Evolutionary conservation across 2,329 filamentous ascomycete species (phyloP).

Genomic region (Paracamarosporium sp.): DNA sequence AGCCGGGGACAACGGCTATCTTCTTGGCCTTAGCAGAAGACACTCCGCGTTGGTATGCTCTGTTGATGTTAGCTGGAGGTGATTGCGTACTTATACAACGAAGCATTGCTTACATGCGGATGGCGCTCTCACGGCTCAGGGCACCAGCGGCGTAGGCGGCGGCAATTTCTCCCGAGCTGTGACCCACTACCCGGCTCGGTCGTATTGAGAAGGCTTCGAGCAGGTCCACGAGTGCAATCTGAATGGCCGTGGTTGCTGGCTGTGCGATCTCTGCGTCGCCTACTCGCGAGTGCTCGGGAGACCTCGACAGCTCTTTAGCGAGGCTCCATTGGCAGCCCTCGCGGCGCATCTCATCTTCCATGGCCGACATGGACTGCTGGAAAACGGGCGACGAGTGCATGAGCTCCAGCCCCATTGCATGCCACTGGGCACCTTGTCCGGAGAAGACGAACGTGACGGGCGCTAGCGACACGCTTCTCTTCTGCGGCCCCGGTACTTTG

Average conservation of each 20-base stretch:
- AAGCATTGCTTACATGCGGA: neutral
- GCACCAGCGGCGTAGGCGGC: conserved; percentile 20
- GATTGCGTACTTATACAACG: too few relatives aligned
- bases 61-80: neutral
- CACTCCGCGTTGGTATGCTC: too few relatives aligned
- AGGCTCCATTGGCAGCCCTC: neutral
- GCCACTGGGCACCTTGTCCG: neutral
- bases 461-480: neutral
- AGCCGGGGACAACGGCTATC: neutral
- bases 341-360: neutral
- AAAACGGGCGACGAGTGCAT: neutral
- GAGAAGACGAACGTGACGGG: neutral
- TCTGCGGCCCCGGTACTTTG: neutral
- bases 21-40: too few relatives aligned
- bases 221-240: conserved; percentile 17
- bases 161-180: conserved; percentile 22
- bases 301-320: neutral
- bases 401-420: neutral
- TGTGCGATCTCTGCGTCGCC: conserved; percentile 16
- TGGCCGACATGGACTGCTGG: neutral
- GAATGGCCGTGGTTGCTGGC: conserved; percentile 18
- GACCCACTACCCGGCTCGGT: neutral
- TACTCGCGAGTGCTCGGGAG: neutral
- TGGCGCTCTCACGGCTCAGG: conserved; percentile 16
- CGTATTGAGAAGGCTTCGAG: neutral